Evolutionary conservation across 2,329 filamentous ascomycete species (phyloP), one percentile per base, ranked within the genome.

Genomic region (Colletotrichum sp.): DNA sequence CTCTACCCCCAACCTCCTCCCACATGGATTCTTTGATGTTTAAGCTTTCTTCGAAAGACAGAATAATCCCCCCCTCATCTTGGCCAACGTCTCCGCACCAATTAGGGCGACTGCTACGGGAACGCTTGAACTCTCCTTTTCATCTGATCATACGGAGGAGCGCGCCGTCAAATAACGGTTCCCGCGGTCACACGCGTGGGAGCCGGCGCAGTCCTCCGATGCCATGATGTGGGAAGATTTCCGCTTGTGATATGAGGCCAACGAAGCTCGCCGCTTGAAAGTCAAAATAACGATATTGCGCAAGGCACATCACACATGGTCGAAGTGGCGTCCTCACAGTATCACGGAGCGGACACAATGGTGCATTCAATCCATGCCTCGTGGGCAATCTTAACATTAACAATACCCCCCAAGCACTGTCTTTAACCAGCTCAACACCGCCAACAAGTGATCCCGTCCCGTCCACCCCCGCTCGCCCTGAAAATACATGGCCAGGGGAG

Each of bases 361-460:
- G 9, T 24, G 22, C 39, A 48, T 48, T 59, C 34, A 26, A 63
- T 65, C 26, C 32, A 36, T 59, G 44, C 73, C 64, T 64, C 64
- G 44, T 48, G 59, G 70, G 70, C 74, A 65, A 44, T 60, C 32
- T 75, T 30, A 39, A 36, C 74, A 75, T 75, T 75, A 74, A 64
- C 64, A 69, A 74, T 62, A 59, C 26, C 34, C 28, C 39, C 36
- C 28, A 75, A 75, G 26, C 28, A 30, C 62, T 60, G 34, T 75
- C 55, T 71, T 71, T 63, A 32, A 24, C 44, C 39, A 59, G n/a
- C 34, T 72, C 68, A 55, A 62, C 68, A 52, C 67, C 48, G 48
- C 68, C 32, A 36, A 68, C 22, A 64, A 18, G 30, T n/a, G n/a
- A 39, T 36, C 22, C 44, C n/a, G 30, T 34, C 55, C 62, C 28